Conservation (phyloP, 164 flowering plant species). For the Buxus sempervirens region DNA sequence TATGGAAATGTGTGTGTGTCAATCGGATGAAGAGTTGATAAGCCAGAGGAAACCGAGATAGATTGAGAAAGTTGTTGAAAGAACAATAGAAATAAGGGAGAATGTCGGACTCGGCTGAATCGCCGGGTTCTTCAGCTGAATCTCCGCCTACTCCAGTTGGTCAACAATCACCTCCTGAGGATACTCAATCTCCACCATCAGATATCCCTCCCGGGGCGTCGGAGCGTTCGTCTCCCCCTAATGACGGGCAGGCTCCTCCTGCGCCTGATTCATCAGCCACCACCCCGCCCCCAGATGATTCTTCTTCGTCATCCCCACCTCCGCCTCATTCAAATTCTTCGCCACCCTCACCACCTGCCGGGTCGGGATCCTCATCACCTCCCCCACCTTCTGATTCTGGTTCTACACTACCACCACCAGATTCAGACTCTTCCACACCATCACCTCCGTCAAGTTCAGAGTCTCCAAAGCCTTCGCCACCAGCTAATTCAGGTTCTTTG, state of each 20-base stretch:
- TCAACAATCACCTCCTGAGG: neutral
- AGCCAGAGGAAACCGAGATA: neutral
- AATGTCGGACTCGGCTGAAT: conserved; percentile 19
- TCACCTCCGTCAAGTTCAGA: conserved; percentile 8
- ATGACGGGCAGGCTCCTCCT: neutral
- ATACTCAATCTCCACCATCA: neutral
- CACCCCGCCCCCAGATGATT: conserved; percentile 16
- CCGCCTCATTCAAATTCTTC: neutral
- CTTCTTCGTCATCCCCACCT: conserved; percentile 17
- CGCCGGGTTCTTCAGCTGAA: conserved; percentile 12
- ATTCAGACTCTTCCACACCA: conserved; percentile 7
- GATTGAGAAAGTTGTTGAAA: neutral
- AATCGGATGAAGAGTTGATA: neutral
- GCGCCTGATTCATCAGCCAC: conserved; percentile 8
- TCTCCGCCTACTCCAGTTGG: neutral
- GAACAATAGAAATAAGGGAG: neutral
- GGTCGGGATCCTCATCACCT: conserved; percentile 7
- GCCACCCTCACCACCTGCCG: conserved; percentile 12
- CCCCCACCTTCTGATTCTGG: conserved; percentile 4
- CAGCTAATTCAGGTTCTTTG: neutral
- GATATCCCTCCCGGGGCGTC: conserved; percentile 9
- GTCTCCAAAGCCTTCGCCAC: conserved; percentile 7
- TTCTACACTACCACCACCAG: neutral
- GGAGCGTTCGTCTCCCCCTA: conserved; percentile 14
- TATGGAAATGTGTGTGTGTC: neutral